These are phyloP conservation scores for Micromonas pusilla DNA, from an alignment of 139 green algal genomes.

Conservation along the genomic window DNA sequence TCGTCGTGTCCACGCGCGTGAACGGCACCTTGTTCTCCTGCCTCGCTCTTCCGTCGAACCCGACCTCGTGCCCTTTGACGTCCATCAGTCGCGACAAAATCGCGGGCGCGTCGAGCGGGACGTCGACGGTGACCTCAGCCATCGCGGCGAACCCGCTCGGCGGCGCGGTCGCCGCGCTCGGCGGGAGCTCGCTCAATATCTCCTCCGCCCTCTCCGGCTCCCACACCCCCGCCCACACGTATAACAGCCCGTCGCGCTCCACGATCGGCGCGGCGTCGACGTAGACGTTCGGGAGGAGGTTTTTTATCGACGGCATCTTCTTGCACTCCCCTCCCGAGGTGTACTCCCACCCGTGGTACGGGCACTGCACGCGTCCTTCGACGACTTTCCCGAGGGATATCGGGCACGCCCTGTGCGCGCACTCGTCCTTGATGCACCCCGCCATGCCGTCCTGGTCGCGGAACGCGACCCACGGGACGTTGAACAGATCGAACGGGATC, in stretches of 20 bases:
- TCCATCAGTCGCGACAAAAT: background rate
- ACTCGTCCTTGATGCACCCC: constrained; percentile 79
- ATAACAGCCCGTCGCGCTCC: constrained; percentile 91
- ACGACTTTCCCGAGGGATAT: constrained; percentile 72
- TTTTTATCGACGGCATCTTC: constrained; percentile 81
- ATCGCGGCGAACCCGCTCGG: background rate
- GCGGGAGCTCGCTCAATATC: background rate
- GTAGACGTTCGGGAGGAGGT: constrained; percentile 38
- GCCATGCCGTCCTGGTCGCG: constrained; percentile 54
- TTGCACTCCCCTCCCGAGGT: constrained; percentile 65
- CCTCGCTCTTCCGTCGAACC: no score
- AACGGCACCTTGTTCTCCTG: no score
- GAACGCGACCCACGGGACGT: constrained; percentile 94
- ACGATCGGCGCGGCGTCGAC: constrained; percentile 65
- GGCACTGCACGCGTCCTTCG: constrained; percentile 55
- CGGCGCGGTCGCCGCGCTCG: background rate
- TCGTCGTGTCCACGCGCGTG: no score
- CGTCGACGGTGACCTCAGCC: constrained; percentile 10
- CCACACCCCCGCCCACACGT: constrained; percentile 41
- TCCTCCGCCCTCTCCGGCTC: background rate
- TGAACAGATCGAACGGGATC: constrained; percentile 84
- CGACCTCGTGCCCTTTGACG: background rate
- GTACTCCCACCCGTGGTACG: constrained; percentile 94
- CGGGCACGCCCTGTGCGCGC: constrained; percentile 90
- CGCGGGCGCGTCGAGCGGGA: background rate